Evolutionary conservation across 1,139 yeast species (phyloP).

Genomic region (Kodamaea alishanica): DNA sequence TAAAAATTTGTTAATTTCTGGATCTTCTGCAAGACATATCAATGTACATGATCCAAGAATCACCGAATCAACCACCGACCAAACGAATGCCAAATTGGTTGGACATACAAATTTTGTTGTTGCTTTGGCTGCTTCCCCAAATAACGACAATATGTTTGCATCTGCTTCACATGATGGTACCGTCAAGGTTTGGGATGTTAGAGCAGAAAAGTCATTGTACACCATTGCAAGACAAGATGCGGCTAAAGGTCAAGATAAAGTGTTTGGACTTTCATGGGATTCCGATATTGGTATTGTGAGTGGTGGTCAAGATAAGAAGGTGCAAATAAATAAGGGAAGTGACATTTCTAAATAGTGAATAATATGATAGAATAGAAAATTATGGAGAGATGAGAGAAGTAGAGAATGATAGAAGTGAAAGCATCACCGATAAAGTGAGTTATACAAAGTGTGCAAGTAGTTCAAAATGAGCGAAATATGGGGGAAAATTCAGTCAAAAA

Average conservation of each 20-base stretch:
- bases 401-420: background rate
- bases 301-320: conserved; percentile 91
- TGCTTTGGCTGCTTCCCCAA: conserved; percentile 68
- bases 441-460: too few relatives aligned
- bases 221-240: conserved; percentile 69
- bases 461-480: too few relatives aligned
- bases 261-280: conserved; percentile 88
- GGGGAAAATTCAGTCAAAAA: too few relatives aligned
- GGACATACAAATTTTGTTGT: conserved; percentile 95
- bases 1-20: conserved; percentile 74
- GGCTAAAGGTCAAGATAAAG: conserved; percentile 50
- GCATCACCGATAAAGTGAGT: too few relatives aligned
- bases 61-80: conserved; percentile 33
- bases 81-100: conserved; percentile 59
- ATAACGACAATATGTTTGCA: conserved; percentile 73
- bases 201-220: conserved; percentile 81
- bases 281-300: conserved; percentile 75
- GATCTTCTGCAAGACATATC: conserved; percentile 95
- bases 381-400: background rate
- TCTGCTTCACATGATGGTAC: conserved; percentile 96
- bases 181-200: conserved; percentile 91
- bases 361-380: background rate
- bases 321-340: conserved; percentile 73
- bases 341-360: conserved; percentile 28
- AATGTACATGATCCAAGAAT: conserved; percentile 87